phyloP scores from a whole-genome alignment of 139 green algal genomes.

The Auxenochlorella pyrenoidosa region DNA sequence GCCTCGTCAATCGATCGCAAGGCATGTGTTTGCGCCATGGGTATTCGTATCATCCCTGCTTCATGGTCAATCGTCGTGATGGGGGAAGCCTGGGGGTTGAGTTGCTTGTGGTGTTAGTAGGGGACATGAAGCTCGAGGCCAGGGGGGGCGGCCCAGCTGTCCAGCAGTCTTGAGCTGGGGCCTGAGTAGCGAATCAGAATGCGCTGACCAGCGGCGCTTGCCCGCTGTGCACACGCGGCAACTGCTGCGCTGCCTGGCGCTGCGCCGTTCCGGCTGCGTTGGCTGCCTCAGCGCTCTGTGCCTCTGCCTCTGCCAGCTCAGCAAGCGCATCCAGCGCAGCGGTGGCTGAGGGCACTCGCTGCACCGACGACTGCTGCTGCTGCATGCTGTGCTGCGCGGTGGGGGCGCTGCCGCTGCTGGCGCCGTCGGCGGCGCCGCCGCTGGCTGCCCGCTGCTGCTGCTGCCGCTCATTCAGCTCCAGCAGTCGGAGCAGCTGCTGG shows the following conservation, averaged over 20 bases:
- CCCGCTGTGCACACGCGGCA: background rate
- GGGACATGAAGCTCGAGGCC: background rate
- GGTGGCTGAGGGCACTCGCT: slow-evolving; percentile 7
- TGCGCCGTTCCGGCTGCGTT: background rate
- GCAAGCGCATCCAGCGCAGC: slow-evolving; percentile 18
- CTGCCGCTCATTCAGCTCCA: slow-evolving; percentile 19
- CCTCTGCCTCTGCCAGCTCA: slow-evolving; percentile 24
- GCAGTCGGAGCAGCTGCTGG: slow-evolving; percentile 29
- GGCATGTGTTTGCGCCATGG: too few relatives aligned
- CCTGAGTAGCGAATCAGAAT: background rate
- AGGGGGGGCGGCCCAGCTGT: background rate
- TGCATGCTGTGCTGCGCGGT: background rate
- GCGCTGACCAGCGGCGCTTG: slow-evolving; percentile 8
- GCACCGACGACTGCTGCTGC: slow-evolving; percentile 15
- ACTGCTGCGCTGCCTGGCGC: background rate
- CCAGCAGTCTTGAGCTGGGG: too few relatives aligned
- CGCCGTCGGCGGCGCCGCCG: background rate
- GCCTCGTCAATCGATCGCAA: too few relatives aligned
- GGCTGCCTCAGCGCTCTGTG: slow-evolving; percentile 3
- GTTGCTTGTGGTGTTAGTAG: background rate
- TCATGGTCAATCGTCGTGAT: too few relatives aligned
- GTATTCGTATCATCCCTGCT: too few relatives aligned
- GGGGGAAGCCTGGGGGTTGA: background rate
- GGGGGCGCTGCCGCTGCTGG: slow-evolving; percentile 14
- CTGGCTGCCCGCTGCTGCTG: slow-evolving; percentile 7